These are phyloP conservation scores for Lathyrus oleraceus DNA, from an alignment of 306 rosid species.

Conservation along the genomic window DNA sequence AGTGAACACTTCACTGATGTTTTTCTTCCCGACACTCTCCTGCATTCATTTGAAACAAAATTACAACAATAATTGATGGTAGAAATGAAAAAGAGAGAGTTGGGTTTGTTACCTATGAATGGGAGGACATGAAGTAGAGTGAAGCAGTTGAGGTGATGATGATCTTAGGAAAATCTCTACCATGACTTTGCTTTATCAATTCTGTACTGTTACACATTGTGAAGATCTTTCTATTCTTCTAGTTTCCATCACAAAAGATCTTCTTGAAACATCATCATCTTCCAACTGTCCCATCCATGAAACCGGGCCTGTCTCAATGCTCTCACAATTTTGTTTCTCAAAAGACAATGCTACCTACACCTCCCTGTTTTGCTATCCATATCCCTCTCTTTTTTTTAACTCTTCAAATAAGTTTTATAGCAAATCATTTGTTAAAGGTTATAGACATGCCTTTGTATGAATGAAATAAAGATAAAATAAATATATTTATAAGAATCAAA, in stretches of 20 bases:
- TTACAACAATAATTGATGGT: not conserved
- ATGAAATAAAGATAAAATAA: too few relatives aligned
- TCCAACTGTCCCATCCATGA: constrained; percentile 16
- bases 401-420: not conserved
- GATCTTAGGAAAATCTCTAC: constrained; percentile 54
- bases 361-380: not conserved
- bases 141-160: constrained; percentile 51
- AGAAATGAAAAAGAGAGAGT: constrained; percentile 8
- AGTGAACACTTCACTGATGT: constrained; percentile 48
- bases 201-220: constrained; percentile 32
- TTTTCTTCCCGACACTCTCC: constrained; percentile 57
- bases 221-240: constrained; percentile 20
- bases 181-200: constrained; percentile 51
- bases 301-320: constrained; percentile 19
- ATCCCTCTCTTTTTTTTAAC: not conserved
- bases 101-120: constrained; percentile 45
- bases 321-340: not conserved
- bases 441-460: too few relatives aligned
- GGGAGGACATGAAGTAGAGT: constrained; percentile 42
- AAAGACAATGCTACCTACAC: not conserved
- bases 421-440: too few relatives aligned
- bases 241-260: constrained; percentile 22
- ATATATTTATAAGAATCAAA: too few relatives aligned
- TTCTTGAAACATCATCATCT: constrained; percentile 38
- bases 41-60: constrained; percentile 43